Evolutionary conservation across 2,329 filamentous ascomycete genomes (phyloP), one percentile per base, ranked within the genome.

Genomic region (Diaporthe amygdali): DNA sequence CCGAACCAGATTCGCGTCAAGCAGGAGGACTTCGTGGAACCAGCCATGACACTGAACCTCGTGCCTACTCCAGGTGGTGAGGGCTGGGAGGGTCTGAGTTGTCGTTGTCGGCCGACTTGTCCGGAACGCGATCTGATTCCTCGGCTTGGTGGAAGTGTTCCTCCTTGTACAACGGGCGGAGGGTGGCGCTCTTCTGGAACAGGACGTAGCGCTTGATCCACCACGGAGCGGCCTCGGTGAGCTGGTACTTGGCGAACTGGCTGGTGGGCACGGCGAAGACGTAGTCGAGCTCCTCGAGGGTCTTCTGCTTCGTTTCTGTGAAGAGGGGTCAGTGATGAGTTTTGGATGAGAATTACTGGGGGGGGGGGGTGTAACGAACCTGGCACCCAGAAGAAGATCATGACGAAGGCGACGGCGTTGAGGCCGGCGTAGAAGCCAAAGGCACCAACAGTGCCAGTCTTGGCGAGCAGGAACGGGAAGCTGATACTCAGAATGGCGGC

Each of bases 231-330:
- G 84, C 85, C 71, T 87, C 85, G 74, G 81, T 85, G 27, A 87
- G 73, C 76, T 92, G 89, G 74, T 91, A 91, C 70, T 79, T 82
- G 79, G 88, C 85, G 75, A 89, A 89, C 54, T 83, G 86, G 32
- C 85, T 82, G 12, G 88, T 91, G 2, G 90, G 89, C 3, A 92
- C 89, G 14, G 87, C 89, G 75, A 89, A 89, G 67, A 89, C 84
- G 73, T 88, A 87, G 74, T 92, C 89, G 34, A 92, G 81, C 78
- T 87, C 85, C 74, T 87, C 86, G 15, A 87, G 79, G 3, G 84
- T 86, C 27, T 84, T 81, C 75, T 86, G 77, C 54, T 89, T 89
- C 22, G 88, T 90, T 77, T 89, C 88, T 64, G 59, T 39, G 10
- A 14, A 12, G 12, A 54, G 32, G 20, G 14, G 59, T 63, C 12